phyloP scores from a whole-genome alignment of 768 basidiomycete species.

The Cystobasidium ongulense region DNA sequence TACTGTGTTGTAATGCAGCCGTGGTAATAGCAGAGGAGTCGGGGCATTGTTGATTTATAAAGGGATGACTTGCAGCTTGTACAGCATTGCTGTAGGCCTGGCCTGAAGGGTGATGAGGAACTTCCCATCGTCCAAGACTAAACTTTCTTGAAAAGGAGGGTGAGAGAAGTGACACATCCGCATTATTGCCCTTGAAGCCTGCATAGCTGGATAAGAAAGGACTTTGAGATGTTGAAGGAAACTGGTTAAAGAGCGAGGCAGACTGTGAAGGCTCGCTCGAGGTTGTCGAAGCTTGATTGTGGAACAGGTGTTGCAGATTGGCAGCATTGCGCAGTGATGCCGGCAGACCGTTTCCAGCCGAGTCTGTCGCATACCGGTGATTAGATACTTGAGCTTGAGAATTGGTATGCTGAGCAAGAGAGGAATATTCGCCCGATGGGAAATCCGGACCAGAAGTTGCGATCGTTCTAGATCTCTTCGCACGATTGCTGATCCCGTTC shows the following conservation, averaged over 20 bases:
- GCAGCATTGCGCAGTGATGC: not conserved
- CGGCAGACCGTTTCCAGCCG: not conserved
- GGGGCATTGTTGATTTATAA: not conserved
- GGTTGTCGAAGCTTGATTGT: not conserved
- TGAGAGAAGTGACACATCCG: constrained; percentile 1
- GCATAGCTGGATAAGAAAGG: not conserved
- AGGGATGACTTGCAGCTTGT: not conserved
- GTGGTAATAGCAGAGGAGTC: not conserved
- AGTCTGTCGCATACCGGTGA: not conserved
- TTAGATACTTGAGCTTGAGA: not conserved
- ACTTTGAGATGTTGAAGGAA: not conserved
- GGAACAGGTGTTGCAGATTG: constrained; percentile 12
- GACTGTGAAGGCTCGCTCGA: not conserved
- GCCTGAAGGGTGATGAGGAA: not conserved
- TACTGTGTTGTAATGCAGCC: not conserved
- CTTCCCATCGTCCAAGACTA: constrained; percentile 34
- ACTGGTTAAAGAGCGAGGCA: not conserved
- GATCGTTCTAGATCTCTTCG: not conserved
- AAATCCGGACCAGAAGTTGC: not conserved
- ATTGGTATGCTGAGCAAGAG: not conserved
- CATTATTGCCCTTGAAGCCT: constrained; percentile 18
- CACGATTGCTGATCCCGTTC: not conserved
- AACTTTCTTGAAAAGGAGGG: constrained; percentile 30
- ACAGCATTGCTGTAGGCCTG: not conserved
- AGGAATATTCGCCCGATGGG: not conserved